Evolutionary conservation across 2,329 filamentous ascomycete genomes (phyloP), one percentile per base, ranked within the genome.

Genomic region (Alternaria sp.): DNA sequence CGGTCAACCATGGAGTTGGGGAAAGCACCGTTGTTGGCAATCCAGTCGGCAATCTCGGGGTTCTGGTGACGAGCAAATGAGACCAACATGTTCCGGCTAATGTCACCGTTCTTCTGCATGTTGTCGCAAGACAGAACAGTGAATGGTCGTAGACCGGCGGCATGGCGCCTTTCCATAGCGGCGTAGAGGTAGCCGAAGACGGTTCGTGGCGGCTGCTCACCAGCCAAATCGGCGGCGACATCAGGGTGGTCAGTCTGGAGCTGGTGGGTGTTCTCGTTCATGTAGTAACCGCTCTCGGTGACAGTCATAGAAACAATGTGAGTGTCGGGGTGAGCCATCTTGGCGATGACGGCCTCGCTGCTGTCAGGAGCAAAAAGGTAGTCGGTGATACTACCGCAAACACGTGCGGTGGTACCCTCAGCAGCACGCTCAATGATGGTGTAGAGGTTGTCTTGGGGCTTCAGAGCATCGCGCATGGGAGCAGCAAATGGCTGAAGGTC

Each of bases 1-100:
- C 70, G 65, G 64, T 73, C 70, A 7, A 73, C 70, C 70, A 73
- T 73, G 52, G 67, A 70, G 67, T 73, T 73, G 54, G 70, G 70
- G 65, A 73, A 73, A 32, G 70, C 70, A 55, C 70, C 70, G 43
- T 72, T 70, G 57, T 66, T 58, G 44, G 68, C 65, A 18, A 73
- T 65, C 70, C 70, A 73, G 34, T 61, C 60, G 32, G 70, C 70
- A 26, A 73, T 59, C 43, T 72, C 66, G 5, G 68, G 64, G 51
- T 73, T 59, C 47, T 65, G 64, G 57, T 67, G 69, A 26, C 63
- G 63, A 24, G 68, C 69, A 34, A 71, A 73, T 0, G 68, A 53
- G 9, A 73, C 53, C 24, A 73, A 57, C 70, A 73, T 72, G 46
- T 69, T 66, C 34, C 69, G 68, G 53, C 65, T 71, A 36, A 73